phyloP scores from a whole-genome alignment of 768 basidiomycete genomes.

The Leccinum truebloodii region DNA sequence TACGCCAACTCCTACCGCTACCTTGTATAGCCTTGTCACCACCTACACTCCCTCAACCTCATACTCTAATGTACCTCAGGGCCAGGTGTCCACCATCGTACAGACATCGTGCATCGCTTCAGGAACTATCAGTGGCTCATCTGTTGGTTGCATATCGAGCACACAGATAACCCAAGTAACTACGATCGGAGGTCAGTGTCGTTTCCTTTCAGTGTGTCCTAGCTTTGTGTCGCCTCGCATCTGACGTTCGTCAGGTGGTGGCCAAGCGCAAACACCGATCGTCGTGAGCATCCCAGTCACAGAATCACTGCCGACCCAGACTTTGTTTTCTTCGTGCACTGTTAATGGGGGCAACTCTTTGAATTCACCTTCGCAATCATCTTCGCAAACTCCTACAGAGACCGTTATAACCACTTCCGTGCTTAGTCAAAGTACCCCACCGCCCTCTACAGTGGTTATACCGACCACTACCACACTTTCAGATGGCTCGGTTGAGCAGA shows the following conservation, averaged over 20 bases:
- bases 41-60: constrained; percentile 38
- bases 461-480: constrained; percentile 39
- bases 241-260: constrained; percentile 23
- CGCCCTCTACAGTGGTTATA: constrained; percentile 34
- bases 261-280: constrained; percentile 42
- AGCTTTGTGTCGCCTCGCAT: not conserved
- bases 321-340: constrained; percentile 45
- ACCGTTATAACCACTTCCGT: constrained; percentile 24
- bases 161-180: constrained; percentile 30
- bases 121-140: constrained; percentile 23
- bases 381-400: constrained; percentile 10
- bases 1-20: constrained; percentile 43
- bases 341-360: not conserved
- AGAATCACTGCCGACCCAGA: constrained; percentile 33
- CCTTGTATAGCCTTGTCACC: constrained; percentile 40
- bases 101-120: constrained; percentile 36
- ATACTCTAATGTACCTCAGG: constrained; percentile 36
- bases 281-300: constrained; percentile 37
- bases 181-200: constrained; percentile 38
- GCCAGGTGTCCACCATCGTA: constrained; percentile 34
- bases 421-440: constrained; percentile 31
- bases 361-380: constrained; percentile 5
- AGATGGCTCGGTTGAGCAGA: constrained; percentile 42
- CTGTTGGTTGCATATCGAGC: constrained; percentile 32
- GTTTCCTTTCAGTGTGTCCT: constrained; percentile 5